Base-by-base conservation (phyloP, 306 rosid genomes). In the Amphicarpaea edgeworthii region DNA sequence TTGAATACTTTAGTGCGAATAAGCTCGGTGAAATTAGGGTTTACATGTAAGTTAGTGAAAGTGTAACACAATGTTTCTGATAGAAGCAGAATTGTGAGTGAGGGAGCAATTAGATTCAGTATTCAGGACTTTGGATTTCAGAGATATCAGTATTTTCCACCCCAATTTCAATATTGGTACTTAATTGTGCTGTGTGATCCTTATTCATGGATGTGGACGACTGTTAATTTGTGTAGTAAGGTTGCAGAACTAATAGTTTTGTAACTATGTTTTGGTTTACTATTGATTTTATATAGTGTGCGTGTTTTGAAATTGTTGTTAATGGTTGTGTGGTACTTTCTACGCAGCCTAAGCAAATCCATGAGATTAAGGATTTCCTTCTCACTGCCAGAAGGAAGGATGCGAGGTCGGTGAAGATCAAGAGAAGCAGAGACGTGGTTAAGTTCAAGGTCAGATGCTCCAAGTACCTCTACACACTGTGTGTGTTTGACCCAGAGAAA, bases 401-500 rank as follows among this genome's bases (percentile, higher is more conserved):
- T 76, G 97, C 97, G 0, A 90, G 91, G 53, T 87, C 93, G 1
- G 92, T 93, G 65, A 93, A 90, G 65, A 93, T 93, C 76, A 93
- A 88, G 88, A 86, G 91, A 85, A 87, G 89, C 82, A 93, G 81
- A 67, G 97, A 87, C 64, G 93, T 85, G 15, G 96, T 93, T 26
- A 93, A 93, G 93, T 93, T 93, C 65, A 93, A 93, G 86, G 97
- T 93, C 15, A 82, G 97, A 5, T 93, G 97, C 83, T 93, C 96
- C 19, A 93, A 87, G 88, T 90, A 93, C 78, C 96, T 93, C n/a
- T 93, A 93, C 90, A 93, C 97, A 2, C 93, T 93, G 0, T 90
- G 92, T 54, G 97, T 93, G 57, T 87, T 90, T 40, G 97, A 93
- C 58, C 37, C 84, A 0, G 94, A 93, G 91, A 93, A 93, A 83